These are phyloP conservation scores for Castanospermum australe DNA, from an alignment of 306 rosid genomes.

Conservation along the genomic window DNA sequence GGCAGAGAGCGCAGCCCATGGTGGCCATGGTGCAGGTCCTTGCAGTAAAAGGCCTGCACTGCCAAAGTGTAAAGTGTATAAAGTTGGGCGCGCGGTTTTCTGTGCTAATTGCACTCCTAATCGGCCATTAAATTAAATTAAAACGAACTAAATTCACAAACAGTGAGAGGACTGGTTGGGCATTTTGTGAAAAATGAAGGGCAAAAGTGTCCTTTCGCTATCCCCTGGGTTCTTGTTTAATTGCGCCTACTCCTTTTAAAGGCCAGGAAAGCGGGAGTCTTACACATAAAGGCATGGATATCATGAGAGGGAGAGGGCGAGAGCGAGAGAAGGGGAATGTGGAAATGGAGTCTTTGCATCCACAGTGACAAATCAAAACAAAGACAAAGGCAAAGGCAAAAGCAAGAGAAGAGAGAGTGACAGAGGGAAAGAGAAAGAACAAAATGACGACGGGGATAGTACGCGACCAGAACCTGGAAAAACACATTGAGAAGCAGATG, in stretches of 20 bases:
- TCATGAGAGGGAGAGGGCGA: neutral
- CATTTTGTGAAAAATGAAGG: neutral
- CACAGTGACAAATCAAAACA: neutral
- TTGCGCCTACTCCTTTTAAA: conserved; percentile 48
- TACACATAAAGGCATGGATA: conserved; percentile 15
- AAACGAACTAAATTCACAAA: too few relatives aligned
- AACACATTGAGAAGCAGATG: conserved; percentile 82
- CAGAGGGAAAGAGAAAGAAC: neutral
- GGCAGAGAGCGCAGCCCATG: conserved; percentile 64
- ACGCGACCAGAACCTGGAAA: conserved; percentile 72
- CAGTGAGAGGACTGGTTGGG: neutral
- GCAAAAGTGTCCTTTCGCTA: neutral
- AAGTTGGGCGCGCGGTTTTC: conserved; percentile 28
- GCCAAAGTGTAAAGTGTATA: neutral
- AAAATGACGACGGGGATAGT: conserved; percentile 63
- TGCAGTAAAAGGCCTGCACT: conserved; percentile 15
- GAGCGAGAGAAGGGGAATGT: neutral
- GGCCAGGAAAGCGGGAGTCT: conserved; percentile 85
- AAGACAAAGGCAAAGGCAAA: neutral
- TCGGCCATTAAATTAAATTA: too few relatives aligned
- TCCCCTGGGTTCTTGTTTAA: neutral
- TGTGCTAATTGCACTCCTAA: conserved; percentile 16
- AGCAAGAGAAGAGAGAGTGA: neutral
- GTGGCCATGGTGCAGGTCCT: conserved; percentile 40
- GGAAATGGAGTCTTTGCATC: conserved; percentile 12